Base-by-base conservation (phyloP, 768 basidiomycete genomes). In the Agaricus blazei region DNA sequence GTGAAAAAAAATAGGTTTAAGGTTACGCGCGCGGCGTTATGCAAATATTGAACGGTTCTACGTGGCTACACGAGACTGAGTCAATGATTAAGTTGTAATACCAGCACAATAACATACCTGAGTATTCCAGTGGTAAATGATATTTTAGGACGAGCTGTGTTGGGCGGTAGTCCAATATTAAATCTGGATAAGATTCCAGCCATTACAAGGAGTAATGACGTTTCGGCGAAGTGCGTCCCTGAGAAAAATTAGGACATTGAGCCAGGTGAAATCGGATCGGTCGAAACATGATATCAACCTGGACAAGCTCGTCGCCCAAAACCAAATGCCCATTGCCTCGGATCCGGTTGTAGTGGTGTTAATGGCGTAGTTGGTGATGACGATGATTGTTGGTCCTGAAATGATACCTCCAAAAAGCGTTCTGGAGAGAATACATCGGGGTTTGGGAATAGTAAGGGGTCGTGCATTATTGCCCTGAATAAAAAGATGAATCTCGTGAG, bases 401-500 rank as follows among this genome's bases (percentile, higher is more conserved):
- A n/a, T 41, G 27, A 26, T 19, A 15, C n/a, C 28, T 34, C 38
- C 24, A 62, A 31, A 49, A 63, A 65, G 6, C 64, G 57, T 12
- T 65, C 64, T 4, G 64, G 64, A 27, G 54, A 51, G 54, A 65
- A 65, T 7, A 46, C 47, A 37, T 56, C 57, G 24, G 64, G 62
- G 8, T 62, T 56, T 3, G 60, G 59, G 42, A 60, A 65, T 9
- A 59, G 51, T 9, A 57, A 50, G n/a, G 57, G 48, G 46, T 68
- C 58, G 26, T 67, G 61, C 19, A 65, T 47, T 45, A 77, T 62
- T 7, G 62, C 66, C 65, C 67, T 68, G 46, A 28, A n/a, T n/a
- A 28, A 15, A 4, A 11, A 47, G 26, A 26, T 45, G 27, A 12
- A 45, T 6, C 15, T 24, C 15, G 6, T 7, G 7, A 43, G 12